phyloP scores from a whole-genome alignment of 345 rosid genomes.

The Clarkia xantiana region DNA sequence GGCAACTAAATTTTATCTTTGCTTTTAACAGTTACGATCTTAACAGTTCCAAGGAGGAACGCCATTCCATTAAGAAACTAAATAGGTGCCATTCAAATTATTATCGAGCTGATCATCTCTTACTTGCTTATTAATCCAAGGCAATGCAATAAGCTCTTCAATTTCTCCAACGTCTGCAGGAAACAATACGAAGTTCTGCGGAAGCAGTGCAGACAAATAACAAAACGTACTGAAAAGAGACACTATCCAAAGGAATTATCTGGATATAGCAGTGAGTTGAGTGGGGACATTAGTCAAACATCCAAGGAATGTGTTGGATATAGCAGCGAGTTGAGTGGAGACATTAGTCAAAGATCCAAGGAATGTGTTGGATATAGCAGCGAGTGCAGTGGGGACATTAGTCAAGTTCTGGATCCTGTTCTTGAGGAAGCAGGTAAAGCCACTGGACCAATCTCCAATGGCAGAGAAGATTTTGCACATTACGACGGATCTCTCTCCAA shows the following conservation, averaged over 20 bases:
- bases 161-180: conserved; percentile 19
- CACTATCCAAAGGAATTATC: conserved; percentile 25
- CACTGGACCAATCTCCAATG: conserved; percentile 3
- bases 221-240: conserved; percentile 22
- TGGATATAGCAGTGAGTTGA: conserved; percentile 13
- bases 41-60: conserved; percentile 56
- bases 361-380: conserved; percentile 20
- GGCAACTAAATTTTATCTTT: conserved; percentile 3
- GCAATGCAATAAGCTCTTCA: background rate
- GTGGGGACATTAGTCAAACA: no score
- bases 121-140: background rate
- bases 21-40: conserved; percentile 42
- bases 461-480: conserved; percentile 25
- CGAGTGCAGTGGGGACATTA: conserved; percentile 24
- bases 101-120: background rate
- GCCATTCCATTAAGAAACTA: conserved; percentile 32
- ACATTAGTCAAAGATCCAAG: conserved; percentile 23
- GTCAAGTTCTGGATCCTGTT: conserved; percentile 34
- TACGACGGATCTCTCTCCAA: conserved; percentile 1
- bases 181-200: conserved; percentile 52
- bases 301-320: background rate
- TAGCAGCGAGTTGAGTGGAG: conserved; percentile 23
- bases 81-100: conserved; percentile 32
- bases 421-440: conserved; percentile 23
- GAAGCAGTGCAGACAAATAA: conserved; percentile 39